Conservation (phyloP, 331 rosid species). For the Stylosanthes scabra region DNA sequence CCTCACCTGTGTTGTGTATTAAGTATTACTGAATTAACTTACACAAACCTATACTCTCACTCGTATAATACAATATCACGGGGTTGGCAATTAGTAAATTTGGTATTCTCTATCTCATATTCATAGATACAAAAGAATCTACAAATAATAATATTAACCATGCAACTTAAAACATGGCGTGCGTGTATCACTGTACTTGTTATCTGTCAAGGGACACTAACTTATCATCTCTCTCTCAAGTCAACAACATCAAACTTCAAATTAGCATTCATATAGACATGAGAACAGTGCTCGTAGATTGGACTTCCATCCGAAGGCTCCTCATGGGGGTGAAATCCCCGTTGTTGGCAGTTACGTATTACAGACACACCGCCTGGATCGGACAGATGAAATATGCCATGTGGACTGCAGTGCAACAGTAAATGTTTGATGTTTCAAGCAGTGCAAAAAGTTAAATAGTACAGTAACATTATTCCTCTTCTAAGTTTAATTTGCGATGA, state of each 20-base stretch:
- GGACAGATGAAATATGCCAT: slow-evolving; percentile 96
- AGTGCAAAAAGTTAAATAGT: slow-evolving; percentile 36
- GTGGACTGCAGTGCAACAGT: slow-evolving; percentile 76
- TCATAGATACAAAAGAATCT: slow-evolving; percentile 45
- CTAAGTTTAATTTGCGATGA: slow-evolving; percentile 17
- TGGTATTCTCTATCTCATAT: slow-evolving; percentile 17
- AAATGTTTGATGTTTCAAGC: slow-evolving; percentile 32
- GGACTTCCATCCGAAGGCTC: slow-evolving; percentile 89
- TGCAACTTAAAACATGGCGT: slow-evolving; percentile 38
- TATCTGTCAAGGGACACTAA: slow-evolving; percentile 14
- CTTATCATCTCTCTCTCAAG: slow-evolving; percentile 60
- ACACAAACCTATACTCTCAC: slow-evolving; percentile 39
- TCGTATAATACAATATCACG: slow-evolving; percentile 45
- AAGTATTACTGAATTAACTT: slow-evolving; percentile 32
- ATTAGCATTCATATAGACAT: slow-evolving; percentile 83
- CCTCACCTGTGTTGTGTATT: slow-evolving; percentile 23
- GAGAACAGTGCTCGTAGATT: slow-evolving; percentile 97
- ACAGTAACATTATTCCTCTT: neutral
- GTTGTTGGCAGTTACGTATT: slow-evolving; percentile 88
- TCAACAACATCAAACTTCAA: slow-evolving; percentile 76
- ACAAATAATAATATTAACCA: slow-evolving; percentile 4
- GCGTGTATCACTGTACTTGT: slow-evolving; percentile 37
- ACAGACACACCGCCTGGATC: slow-evolving; percentile 92
- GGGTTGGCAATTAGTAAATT: slow-evolving; percentile 9
- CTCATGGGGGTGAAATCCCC: slow-evolving; percentile 99